A percentile compares a stretch with the other conserved stretches of the same genome.
These are phyloP conservation scores for Camptophora hylomeconis DNA, from an alignment of 2,329 filamentous ascomycete species.

Conservation along the genomic window DNA sequence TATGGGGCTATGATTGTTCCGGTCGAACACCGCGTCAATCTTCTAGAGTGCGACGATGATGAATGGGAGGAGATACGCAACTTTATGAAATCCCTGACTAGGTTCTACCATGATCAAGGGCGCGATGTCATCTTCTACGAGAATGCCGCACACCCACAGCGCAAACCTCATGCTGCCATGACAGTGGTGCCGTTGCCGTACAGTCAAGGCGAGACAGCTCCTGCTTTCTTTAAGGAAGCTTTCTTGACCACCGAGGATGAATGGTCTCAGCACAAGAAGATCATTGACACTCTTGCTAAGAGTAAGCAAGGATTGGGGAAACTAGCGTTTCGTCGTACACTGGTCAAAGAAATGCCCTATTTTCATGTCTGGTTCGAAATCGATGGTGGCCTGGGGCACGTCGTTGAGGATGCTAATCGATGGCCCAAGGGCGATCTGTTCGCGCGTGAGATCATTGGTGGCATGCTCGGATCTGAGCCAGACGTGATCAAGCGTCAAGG, in stretches of 20 bases:
- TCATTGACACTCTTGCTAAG: slow-evolving; percentile 66
- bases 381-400: slow-evolving; percentile 81
- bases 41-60: slow-evolving; percentile 96
- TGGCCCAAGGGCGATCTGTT: slow-evolving; percentile 93
- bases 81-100: slow-evolving; percentile 92
- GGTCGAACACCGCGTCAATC: slow-evolving; percentile 71
- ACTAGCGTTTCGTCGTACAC: slow-evolving; percentile 63
- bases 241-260: slow-evolving; percentile 80
- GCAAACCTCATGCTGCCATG: slow-evolving; percentile 74
- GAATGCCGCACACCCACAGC: slow-evolving; percentile 71
- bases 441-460: slow-evolving; percentile 79
- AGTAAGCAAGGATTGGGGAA: slow-evolving; percentile 56
- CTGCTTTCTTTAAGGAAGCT: slow-evolving; percentile 90
- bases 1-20: slow-evolving; percentile 83
- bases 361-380: slow-evolving; percentile 95
- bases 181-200: slow-evolving; percentile 79
- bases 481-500: slow-evolving; percentile 85
- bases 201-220: slow-evolving; percentile 77
- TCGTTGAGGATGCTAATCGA: slow-evolving; percentile 70
- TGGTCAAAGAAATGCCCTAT: slow-evolving; percentile 95
- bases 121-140: slow-evolving; percentile 95
- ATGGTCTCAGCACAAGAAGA: slow-evolving; percentile 89
- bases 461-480: slow-evolving; percentile 73
- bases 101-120: slow-evolving; percentile 88
- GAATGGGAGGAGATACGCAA: slow-evolving; percentile 99